Conservation (phyloP, 768 basidiomycete species). For the Clathrus columnatus region DNA sequence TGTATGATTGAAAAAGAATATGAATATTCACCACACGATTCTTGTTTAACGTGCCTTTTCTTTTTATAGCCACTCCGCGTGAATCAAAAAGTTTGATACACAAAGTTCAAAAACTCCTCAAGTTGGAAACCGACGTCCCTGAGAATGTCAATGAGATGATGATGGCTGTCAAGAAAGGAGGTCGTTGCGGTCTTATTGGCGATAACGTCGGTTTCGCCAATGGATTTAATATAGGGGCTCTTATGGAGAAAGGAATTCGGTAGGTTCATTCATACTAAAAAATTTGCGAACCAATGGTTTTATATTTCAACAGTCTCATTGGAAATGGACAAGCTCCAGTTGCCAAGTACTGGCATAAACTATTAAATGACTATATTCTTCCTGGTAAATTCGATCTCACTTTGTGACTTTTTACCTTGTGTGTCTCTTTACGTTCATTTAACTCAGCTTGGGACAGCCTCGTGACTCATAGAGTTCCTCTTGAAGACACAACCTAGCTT, state of each 20-base stretch:
- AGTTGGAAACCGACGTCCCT: conserved; percentile 67
- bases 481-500: conserved; percentile 37
- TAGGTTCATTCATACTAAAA: no score
- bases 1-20: conserved; percentile 16
- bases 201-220: conserved; percentile 52
- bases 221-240: conserved; percentile 57
- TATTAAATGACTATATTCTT: conserved; percentile 54
- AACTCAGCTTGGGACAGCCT: no score
- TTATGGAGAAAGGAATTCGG: conserved; percentile 74
- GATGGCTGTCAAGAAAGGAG: conserved; percentile 43
- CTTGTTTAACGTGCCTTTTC: neutral
- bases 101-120: conserved; percentile 58
- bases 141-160: conserved; percentile 54
- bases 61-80: conserved; percentile 47
- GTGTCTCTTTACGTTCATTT: conserved; percentile 1
- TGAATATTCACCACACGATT: neutral
- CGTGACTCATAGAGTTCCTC: no score
- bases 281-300: no score
- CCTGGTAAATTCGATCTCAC: conserved; percentile 58
- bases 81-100: conserved; percentile 57
- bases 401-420: conserved; percentile 51
- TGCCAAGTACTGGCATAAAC: conserved; percentile 65
- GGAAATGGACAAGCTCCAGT: conserved; percentile 73
- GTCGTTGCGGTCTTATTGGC: conserved; percentile 54
- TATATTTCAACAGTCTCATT: no score